A percentile compares a stretch with the other conserved stretches of the same genome.
These are phyloP conservation scores for Urtica urens DNA, from an alignment of 306 rosid genomes.

Conservation along the genomic window DNA sequence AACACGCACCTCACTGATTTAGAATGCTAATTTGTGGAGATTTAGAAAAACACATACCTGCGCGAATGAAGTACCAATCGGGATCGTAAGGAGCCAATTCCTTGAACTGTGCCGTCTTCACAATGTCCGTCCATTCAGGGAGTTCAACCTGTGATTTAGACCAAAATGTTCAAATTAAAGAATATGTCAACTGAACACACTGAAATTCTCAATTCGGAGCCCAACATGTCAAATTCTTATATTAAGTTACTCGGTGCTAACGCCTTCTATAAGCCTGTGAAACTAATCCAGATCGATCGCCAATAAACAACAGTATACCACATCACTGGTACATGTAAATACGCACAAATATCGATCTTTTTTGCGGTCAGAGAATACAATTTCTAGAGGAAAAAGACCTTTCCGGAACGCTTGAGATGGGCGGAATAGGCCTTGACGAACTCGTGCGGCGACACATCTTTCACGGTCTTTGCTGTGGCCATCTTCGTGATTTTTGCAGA, in stretches of 20 bases:
- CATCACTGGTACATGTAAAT: neutral
- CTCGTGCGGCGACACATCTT: conserved; percentile 65
- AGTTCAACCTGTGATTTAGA: conserved; percentile 40
- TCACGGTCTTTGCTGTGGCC: conserved; percentile 48
- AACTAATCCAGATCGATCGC: too few species aligned
- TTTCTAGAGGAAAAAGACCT: too few species aligned
- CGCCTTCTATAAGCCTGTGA: too few species aligned
- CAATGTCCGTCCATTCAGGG: conserved; percentile 68
- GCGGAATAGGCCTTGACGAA: conserved; percentile 67
- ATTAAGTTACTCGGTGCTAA: too few species aligned
- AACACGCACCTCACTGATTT: too few species aligned
- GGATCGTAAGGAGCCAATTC: conserved; percentile 71
- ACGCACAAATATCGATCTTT: neutral
- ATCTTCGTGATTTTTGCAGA: too few species aligned
- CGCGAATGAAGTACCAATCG: conserved; percentile 62
- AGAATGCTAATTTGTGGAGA: too few species aligned
- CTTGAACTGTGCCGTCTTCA: conserved; percentile 58
- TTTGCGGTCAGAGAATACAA: neutral
- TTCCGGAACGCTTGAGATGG: conserved; percentile 58
- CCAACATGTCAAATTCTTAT: neutral
- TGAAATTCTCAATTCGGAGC: neutral
- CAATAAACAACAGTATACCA: too few species aligned
- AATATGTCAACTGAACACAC: neutral
- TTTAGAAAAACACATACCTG: too few species aligned
- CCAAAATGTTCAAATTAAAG: neutral